Conservation (phyloP, 1,139 yeast genomes). For the Blastobotrys petasosporus region DNA sequence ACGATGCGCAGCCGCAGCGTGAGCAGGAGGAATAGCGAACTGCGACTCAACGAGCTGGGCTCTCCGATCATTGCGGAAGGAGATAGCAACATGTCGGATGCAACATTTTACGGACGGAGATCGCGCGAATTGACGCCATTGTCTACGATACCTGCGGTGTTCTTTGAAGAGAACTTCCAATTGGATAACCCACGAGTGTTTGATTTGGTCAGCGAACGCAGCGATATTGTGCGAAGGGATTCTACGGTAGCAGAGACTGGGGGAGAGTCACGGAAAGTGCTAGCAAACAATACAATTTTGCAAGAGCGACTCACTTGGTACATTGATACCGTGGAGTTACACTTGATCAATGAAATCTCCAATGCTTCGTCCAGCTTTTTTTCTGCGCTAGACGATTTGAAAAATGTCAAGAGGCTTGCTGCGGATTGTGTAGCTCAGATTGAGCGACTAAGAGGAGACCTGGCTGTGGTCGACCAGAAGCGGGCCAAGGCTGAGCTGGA, state of each 20-base stretch:
- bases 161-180: constrained; percentile 61
- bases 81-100: constrained; percentile 1
- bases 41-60: background rate
- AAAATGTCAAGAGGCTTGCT: constrained; percentile 55
- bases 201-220: constrained; percentile 59
- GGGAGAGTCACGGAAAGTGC: constrained; percentile 23
- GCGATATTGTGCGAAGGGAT: constrained; percentile 32
- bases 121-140: constrained; percentile 25
- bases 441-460: constrained; percentile 38
- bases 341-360: constrained; percentile 75
- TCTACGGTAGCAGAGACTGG: constrained; percentile 16
- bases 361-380: constrained; percentile 80
- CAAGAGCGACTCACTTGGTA: constrained; percentile 80
- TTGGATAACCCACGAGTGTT: constrained; percentile 86
- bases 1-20: background rate
- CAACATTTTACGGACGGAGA: constrained; percentile 1
- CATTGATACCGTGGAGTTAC: constrained; percentile 77
- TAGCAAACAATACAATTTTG: constrained; percentile 49
- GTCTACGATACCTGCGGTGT: constrained; percentile 59
- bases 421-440: constrained; percentile 46
- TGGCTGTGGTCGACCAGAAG: constrained; percentile 39
- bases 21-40: too few relatives aligned
- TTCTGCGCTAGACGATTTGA: constrained; percentile 72
- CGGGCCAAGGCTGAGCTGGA: constrained; percentile 51
- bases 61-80: background rate